Evolutionary conservation across 176 grass and related monocot species (phyloP).

Genomic region (Rhynchospora tenuis): DNA sequence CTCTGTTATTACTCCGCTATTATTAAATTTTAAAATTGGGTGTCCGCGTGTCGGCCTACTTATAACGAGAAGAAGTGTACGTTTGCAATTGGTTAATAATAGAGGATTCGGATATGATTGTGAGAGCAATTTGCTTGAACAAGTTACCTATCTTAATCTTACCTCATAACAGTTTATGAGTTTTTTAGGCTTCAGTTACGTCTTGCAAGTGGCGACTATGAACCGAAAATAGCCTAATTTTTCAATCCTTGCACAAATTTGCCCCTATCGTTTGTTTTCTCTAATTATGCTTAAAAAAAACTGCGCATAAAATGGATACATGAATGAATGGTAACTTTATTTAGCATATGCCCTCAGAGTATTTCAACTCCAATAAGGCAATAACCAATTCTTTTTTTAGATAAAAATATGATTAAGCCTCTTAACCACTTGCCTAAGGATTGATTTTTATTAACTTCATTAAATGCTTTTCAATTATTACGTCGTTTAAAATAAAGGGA

Average conservation of each 20-base stretch:
- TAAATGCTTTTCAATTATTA: too few relatives aligned
- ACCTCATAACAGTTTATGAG: not conserved
- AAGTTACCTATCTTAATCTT: not conserved
- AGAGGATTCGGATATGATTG: not conserved
- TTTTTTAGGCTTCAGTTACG: slow-evolving; percentile 10
- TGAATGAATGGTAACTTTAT: too few relatives aligned
- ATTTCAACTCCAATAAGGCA: too few relatives aligned
- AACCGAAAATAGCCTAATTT: not conserved
- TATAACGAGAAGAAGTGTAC: not conserved
- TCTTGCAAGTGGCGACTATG: not conserved
- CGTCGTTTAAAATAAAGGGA: too few relatives aligned
- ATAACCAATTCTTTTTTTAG: too few relatives aligned
- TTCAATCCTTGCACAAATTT: not conserved
- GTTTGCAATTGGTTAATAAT: not conserved
- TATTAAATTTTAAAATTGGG: not conserved
- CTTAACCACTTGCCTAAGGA: too few relatives aligned
- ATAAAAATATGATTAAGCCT: too few relatives aligned
- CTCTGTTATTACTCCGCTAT: not conserved
- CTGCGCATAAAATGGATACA: too few relatives aligned
- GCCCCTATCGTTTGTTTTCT: too few relatives aligned
- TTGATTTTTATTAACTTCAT: too few relatives aligned
- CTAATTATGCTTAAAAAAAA: not conserved
- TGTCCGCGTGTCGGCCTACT: not conserved
- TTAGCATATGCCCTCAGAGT: too few relatives aligned
- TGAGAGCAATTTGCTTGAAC: not conserved